Evolutionary conservation across 1,284 basidiomycete genomes (phyloP), one percentile per base, ranked within the genome.

Genomic region (Tylopilus orsonianus): DNA sequence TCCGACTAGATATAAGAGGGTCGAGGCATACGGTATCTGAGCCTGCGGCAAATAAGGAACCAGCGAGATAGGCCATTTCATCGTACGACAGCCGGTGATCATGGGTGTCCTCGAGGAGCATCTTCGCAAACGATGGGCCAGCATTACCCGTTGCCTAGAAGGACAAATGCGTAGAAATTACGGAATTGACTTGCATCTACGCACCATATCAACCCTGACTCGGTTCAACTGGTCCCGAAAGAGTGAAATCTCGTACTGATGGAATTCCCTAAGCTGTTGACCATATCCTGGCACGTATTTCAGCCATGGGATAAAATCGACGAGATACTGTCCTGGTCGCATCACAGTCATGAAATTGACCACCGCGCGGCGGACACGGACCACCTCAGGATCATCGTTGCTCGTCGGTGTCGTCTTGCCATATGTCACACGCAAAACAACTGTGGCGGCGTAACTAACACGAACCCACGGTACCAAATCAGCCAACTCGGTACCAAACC

Each of bases 391-490:
- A 56, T 85, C 83, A 8, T 74, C 67, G 52, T 75, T 78, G 0
- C 68, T 69, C 14, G 77, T 75, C 8, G 52, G 75, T 54, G 57
- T 66, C 3, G 72, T 65, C 53, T 79, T 81, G 3, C 83, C 83
- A 56, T 87, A 87, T 2, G 83, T 78, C 36, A 87, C 69, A 1
- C 77, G 73, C 69, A 87, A 75, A 4, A 85, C 79, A 0, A 86
- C 75, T 1, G 77, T 74, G 0, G 81, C 77, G 0, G 83, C 77
- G 55, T 80, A 87, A 41, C 82, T 85, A 54, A 14, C 43, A 34
- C 9, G 8, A 3, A 14, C 5, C 0, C 8, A 16, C 13, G 1
- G 10, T 26, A 9, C 7, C 26, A 27, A 10, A 18, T 23, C 7
- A 2, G 2, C n/a, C 14, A 2, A 41, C 26, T 27, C 26, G n/a